A percentile compares a stretch with the other conserved stretches of the same genome.
Evolutionary conservation across 768 basidiomycete species (phyloP).

Genomic region (Phanerochaete sordida): DNA sequence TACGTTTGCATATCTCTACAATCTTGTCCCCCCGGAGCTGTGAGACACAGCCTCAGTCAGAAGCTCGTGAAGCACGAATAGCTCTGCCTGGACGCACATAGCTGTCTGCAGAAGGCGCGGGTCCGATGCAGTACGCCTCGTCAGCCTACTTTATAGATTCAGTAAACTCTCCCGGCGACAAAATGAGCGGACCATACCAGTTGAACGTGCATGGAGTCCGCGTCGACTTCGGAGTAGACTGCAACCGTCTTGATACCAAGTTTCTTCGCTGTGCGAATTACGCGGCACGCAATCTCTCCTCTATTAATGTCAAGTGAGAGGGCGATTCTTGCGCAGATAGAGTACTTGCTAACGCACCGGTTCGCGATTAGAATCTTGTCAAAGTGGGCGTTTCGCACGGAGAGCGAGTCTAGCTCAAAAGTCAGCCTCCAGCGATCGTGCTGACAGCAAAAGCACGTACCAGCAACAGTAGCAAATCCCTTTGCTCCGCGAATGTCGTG

Average conservation of each 20-base stretch:
- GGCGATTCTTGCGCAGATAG: no score
- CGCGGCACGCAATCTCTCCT: slow-evolving; percentile 94
- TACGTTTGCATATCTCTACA: slow-evolving; percentile 73
- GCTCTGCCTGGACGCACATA: slow-evolving; percentile 56
- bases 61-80: background rate
- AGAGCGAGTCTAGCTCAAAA: background rate
- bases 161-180: background rate
- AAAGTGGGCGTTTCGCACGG: slow-evolving; percentile 53
- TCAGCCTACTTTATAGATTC: slow-evolving; percentile 39
- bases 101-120: slow-evolving; percentile 84
- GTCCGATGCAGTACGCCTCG: slow-evolving; percentile 71
- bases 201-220: slow-evolving; percentile 74
- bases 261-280: slow-evolving; percentile 85
- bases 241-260: slow-evolving; percentile 91
- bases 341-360: no score
- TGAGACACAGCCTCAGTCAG: background rate
- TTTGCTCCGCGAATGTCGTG: background rate
- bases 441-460: background rate
- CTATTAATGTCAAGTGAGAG: no score
- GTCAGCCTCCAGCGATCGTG: background rate
- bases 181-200: slow-evolving; percentile 43
- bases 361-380: slow-evolving; percentile 93
- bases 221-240: slow-evolving; percentile 87
- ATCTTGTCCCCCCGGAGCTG: slow-evolving; percentile 88
- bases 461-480: slow-evolving; percentile 4